phyloP scores from a whole-genome alignment of 2,329 filamentous ascomycete genomes.

The Cercospora nicotianae region DNA sequence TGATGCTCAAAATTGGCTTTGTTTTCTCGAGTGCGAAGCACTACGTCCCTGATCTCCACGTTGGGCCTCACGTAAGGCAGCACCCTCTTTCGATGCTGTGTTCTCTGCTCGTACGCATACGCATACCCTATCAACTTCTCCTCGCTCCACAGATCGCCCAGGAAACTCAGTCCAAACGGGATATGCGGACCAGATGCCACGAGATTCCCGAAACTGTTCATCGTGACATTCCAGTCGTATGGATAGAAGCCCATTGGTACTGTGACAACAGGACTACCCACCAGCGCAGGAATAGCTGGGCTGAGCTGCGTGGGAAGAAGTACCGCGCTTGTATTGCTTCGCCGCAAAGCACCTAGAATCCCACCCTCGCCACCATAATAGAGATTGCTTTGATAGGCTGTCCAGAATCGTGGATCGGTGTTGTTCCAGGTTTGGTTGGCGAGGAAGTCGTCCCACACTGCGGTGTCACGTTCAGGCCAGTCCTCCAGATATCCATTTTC shows the following conservation, averaged over 20 bases:
- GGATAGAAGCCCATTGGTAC: slow-evolving; percentile 63
- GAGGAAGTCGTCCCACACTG: slow-evolving; percentile 56
- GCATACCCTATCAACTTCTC: slow-evolving; percentile 66
- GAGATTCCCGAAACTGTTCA: slow-evolving; percentile 52
- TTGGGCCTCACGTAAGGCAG: slow-evolving; percentile 52
- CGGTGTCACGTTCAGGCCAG: slow-evolving; percentile 63
- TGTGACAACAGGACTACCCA: slow-evolving; percentile 62
- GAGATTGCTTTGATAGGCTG: slow-evolving; percentile 54
- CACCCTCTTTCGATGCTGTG: slow-evolving; percentile 49
- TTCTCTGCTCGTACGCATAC: slow-evolving; percentile 60
- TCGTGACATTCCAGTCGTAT: slow-evolving; percentile 47
- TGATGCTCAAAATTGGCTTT: no score
- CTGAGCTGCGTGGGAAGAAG: slow-evolving; percentile 58
- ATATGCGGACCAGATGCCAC: slow-evolving; percentile 56
- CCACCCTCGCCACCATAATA: slow-evolving; percentile 60
- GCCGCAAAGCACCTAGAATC: slow-evolving; percentile 59
- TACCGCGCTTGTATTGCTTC: slow-evolving; percentile 61
- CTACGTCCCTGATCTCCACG: slow-evolving; percentile 43
- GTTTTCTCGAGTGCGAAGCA: no score
- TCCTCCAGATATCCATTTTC: slow-evolving; percentile 51
- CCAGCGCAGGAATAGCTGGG: slow-evolving; percentile 53
- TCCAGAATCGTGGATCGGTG: slow-evolving; percentile 58
- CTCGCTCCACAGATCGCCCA: slow-evolving; percentile 63
- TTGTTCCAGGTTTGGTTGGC: slow-evolving; percentile 55
- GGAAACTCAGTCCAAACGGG: slow-evolving; percentile 63